These are phyloP conservation scores for Paulownia fortunei DNA, from an alignment of 257 asterid species.

Conservation along the genomic window DNA sequence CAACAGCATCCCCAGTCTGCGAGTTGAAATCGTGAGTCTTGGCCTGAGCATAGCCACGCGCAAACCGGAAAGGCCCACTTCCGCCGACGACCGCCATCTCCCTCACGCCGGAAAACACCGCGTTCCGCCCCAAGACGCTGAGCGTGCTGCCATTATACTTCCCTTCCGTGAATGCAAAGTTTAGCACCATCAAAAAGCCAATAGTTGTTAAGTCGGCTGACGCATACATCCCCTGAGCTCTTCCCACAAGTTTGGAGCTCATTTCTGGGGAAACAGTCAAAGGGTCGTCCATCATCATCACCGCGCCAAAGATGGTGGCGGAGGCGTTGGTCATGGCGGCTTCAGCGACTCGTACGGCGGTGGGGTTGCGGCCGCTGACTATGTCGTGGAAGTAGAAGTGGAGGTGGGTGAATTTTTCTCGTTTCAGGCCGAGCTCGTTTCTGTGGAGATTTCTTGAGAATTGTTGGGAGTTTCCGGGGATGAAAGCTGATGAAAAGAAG, in stretches of 20 bases:
- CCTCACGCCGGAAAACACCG: too few species aligned
- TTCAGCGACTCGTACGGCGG: conserved; percentile 41
- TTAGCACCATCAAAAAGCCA: conserved; percentile 9
- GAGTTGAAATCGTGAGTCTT: too few species aligned
- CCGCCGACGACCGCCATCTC: too few species aligned
- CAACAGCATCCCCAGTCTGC: too few species aligned
- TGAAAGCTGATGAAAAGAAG: conserved; percentile 4
- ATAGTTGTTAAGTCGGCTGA: neutral
- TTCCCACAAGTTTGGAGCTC: conserved; percentile 23
- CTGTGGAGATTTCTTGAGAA: conserved; percentile 44
- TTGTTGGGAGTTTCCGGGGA: conserved; percentile 29
- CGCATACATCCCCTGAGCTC: conserved; percentile 22
- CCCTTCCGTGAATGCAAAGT: conserved; percentile 17
- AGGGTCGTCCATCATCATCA: conserved; percentile 24
- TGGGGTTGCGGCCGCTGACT: too few species aligned
- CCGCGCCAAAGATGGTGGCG: conserved; percentile 25
- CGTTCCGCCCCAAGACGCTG: conserved; percentile 24
- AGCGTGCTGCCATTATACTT: conserved; percentile 22
- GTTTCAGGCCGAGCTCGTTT: conserved; percentile 21
- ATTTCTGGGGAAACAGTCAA: neutral
- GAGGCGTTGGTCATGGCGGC: conserved; percentile 39
- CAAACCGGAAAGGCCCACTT: too few species aligned
- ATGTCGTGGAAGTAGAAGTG: too few species aligned
- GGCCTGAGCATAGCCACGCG: too few species aligned
- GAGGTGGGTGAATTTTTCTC: conserved; percentile 45